Evolutionary conservation across 2,329 filamentous ascomycete genomes (phyloP), one percentile per base, ranked within the genome.

Genomic region (Penicillium concentricum): DNA sequence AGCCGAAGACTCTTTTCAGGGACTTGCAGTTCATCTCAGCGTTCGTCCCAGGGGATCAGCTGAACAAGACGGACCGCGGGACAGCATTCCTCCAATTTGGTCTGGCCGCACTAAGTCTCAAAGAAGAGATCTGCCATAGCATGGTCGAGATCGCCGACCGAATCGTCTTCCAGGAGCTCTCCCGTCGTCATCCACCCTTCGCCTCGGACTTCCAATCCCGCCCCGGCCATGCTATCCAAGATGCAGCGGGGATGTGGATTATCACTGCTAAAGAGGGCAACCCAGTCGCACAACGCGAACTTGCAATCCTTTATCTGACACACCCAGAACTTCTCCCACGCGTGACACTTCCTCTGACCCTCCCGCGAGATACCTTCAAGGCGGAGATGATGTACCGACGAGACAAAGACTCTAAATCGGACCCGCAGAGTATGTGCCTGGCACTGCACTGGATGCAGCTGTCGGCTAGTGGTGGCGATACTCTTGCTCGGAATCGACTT

Each of bases 401-500:
- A 61, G 83, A 83, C 39, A 79, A 83, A 51, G 84, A 88, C 66
- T 80, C 82, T 16, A 81, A 91, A 63, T 92, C 87, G 58, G 91
- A 97, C 72, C 90, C 91, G 2, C 88, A 88, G 52, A 86, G 92
- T 41, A 94, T 97, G 90, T 97, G 92, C 68, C 85, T 96, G 56
- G 93, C 93, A 10, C 87, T 95, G 75, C 93, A 97, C 79, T 97
- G 93, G 92, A 97, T 97, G 92, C 91, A 93, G 77, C 81, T 90
- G 63, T 92, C 90, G 37, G 89, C 91, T 66, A 83, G 84, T 53
- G 92, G 92, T n/a, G 92, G 92, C 1, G 93, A 97, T 72, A 84
- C 89, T 69, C 79, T 96, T 64, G 93, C 93, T 20, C 87, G 86
- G 70, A 89, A 88, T 72, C 92, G 93, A 75, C 78, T 97, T 73